phyloP scores from a whole-genome alignment of 768 basidiomycete species.

The Mycena amicta region DNA sequence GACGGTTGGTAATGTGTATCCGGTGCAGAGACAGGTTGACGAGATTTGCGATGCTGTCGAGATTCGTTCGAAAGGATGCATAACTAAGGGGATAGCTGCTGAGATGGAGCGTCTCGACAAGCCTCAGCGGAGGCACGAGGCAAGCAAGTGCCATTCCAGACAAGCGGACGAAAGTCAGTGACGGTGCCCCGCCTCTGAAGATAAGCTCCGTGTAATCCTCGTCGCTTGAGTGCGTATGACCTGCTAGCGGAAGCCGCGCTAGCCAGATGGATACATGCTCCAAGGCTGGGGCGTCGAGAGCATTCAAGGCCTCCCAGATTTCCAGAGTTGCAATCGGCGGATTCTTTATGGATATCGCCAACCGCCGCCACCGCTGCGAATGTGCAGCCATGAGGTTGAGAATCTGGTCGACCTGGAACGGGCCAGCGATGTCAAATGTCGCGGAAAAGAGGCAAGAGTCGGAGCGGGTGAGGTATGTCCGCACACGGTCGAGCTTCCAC shows the following conservation, averaged over 20 bases:
- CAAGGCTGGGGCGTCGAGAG: conserved; percentile 34
- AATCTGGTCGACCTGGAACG: conserved; percentile 28
- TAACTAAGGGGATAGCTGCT: conserved; percentile 44
- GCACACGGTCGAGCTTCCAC: conserved; percentile 18
- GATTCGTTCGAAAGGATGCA: conserved; percentile 37
- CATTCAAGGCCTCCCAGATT: conserved; percentile 30
- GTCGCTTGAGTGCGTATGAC: conserved; percentile 31
- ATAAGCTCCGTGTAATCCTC: conserved; percentile 34
- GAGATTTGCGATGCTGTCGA: conserved; percentile 38
- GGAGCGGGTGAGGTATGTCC: conserved; percentile 41
- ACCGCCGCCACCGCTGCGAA: conserved; percentile 41
- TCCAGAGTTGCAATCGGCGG: conserved; percentile 26
- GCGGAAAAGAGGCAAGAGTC: conserved; percentile 40
- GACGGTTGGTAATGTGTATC: conserved; percentile 31
- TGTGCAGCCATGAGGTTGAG: conserved; percentile 36
- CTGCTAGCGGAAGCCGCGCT: conserved; percentile 28
- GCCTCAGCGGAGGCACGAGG: conserved; percentile 39
- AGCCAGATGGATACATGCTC: conserved; percentile 43
- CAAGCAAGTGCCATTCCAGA: conserved; percentile 43
- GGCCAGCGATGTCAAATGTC: conserved; percentile 31
- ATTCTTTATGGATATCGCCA: conserved; percentile 34
- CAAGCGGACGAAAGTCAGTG: conserved; percentile 43
- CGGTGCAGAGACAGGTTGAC: conserved; percentile 45
- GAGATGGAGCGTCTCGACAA: conserved; percentile 45
- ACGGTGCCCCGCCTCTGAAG: conserved; percentile 33